A percentile compares a stretch with the other conserved stretches of the same genome.
phyloP scores from a whole-genome alignment of 1,284 basidiomycete genomes.

The Melampsora occidentalis region DNA sequence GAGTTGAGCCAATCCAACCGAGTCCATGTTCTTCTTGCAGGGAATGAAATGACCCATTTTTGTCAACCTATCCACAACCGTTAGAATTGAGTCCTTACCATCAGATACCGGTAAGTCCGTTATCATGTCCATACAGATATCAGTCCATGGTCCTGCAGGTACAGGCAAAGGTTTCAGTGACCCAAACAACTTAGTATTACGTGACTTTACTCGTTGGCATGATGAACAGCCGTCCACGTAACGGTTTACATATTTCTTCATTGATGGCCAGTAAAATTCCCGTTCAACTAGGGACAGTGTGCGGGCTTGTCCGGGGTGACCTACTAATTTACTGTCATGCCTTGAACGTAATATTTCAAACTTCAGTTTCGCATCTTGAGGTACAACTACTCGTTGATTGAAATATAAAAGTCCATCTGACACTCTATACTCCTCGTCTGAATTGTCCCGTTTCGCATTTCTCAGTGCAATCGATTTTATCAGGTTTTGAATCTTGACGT shows the following conservation, averaged over 20 bases:
- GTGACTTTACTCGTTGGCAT: neutral
- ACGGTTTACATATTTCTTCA: conserved; percentile 50
- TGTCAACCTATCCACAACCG: conserved; percentile 57
- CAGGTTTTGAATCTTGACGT: no score
- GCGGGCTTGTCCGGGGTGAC: conserved; percentile 57
- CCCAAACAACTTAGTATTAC: conserved; percentile 48
- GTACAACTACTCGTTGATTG: no score
- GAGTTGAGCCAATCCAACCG: neutral
- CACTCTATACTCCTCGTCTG: no score
- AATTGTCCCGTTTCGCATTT: no score
- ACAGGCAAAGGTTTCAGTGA: conserved; percentile 54
- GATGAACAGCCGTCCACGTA: conserved; percentile 45
- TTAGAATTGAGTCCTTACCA: conserved; percentile 55
- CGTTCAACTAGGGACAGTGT: conserved; percentile 51
- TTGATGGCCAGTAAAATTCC: conserved; percentile 54
- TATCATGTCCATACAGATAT: conserved; percentile 59
- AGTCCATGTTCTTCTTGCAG: neutral
- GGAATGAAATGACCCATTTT: conserved; percentile 55
- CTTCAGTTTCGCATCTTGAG: no score
- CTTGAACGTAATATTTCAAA: no score
- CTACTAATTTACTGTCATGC: conserved; percentile 49
- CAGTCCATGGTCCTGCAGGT: conserved; percentile 54
- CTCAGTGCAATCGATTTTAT: no score
- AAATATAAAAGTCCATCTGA: no score
- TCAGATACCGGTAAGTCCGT: conserved; percentile 55